These are phyloP conservation scores for Saturnispora kantuleensis DNA, from an alignment of 805 yeast genomes.

Conservation along the genomic window DNA sequence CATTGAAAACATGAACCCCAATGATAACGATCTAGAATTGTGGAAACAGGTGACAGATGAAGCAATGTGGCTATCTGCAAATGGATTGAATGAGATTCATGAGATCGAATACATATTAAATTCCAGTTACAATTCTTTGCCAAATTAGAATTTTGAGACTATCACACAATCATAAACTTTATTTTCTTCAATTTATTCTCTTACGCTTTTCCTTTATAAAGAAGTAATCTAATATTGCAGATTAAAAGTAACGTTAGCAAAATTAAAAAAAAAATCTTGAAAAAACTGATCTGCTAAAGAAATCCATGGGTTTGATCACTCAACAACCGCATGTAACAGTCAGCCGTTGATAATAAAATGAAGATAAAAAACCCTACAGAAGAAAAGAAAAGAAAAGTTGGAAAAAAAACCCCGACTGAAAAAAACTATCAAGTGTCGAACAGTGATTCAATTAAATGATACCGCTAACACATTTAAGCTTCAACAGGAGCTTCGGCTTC, in stretches of 20 bases:
- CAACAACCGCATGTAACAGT: too few species aligned
- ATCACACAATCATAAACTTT: too few species aligned
- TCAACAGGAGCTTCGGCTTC: slow-evolving; percentile 22
- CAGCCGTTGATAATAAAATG: background rate
- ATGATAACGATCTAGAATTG: slow-evolving; percentile 39
- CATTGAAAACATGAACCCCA: slow-evolving; percentile 27
- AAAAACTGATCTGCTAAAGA: too few species aligned
- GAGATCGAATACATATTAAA: background rate
- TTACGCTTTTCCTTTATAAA: too few species aligned
- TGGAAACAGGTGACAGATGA: slow-evolving; percentile 75
- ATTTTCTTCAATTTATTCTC: too few species aligned
- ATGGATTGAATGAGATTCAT: background rate
- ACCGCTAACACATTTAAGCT: slow-evolving; percentile 4
- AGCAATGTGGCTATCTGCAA: slow-evolving; percentile 58
- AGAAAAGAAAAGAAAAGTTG: slow-evolving; percentile 2
- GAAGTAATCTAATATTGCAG: too few species aligned
- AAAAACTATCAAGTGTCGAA: background rate
- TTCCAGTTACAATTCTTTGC: too few species aligned
- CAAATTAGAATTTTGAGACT: too few species aligned
- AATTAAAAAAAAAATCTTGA: too few species aligned
- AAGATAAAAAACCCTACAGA: slow-evolving; percentile 1
- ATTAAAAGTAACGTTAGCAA: too few species aligned
- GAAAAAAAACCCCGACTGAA: slow-evolving; percentile 1
- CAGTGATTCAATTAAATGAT: slow-evolving; percentile 4
- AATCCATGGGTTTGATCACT: too few species aligned